Percentiles rank a stretch among this genome's conserved stretches.
Conservation (phyloP, 1,284 basidiomycete species). For the Heimioporus retisporus region DNA sequence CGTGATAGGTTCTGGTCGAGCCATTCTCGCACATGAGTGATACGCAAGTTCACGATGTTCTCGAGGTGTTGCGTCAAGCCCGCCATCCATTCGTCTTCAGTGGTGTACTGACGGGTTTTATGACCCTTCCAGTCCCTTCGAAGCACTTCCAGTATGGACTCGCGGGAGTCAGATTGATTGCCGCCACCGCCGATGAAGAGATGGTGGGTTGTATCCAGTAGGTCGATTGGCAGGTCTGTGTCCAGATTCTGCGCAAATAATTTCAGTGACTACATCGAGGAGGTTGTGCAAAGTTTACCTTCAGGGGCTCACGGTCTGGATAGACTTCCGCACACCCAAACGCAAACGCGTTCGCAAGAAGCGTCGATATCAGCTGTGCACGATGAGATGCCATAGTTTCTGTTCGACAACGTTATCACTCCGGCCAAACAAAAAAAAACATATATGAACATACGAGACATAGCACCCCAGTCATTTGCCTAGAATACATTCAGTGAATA, state of each 20-base stretch:
- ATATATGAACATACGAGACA: slow-evolving; percentile 56
- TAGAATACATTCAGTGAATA: slow-evolving; percentile 30
- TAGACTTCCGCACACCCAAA: slow-evolving; percentile 58
- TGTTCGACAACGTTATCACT: slow-evolving; percentile 31
- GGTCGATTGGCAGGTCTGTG: slow-evolving; percentile 51
- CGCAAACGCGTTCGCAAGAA: slow-evolving; percentile 56
- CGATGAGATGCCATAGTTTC: slow-evolving; percentile 68
- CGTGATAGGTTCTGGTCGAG: slow-evolving; percentile 56
- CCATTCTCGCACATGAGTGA: slow-evolving; percentile 61
- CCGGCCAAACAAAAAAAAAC: neutral
- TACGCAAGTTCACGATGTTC: slow-evolving; percentile 51
- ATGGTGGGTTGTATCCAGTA: slow-evolving; percentile 44
- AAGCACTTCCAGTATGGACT: slow-evolving; percentile 41
- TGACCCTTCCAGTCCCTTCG: slow-evolving; percentile 45
- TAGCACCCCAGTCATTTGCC: slow-evolving; percentile 71
- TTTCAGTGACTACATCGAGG: neutral
- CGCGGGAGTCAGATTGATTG: slow-evolving; percentile 26
- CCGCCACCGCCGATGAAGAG: slow-evolving; percentile 53
- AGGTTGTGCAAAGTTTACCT: slow-evolving; percentile 45
- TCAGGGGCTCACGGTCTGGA: slow-evolving; percentile 57
- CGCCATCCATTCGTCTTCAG: slow-evolving; percentile 55
- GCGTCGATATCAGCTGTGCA: slow-evolving; percentile 51
- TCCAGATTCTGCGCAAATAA: slow-evolving; percentile 56
- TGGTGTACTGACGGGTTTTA: slow-evolving; percentile 40
- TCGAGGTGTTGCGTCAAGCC: slow-evolving; percentile 52